Percentiles rank a stretch among this genome's conserved stretches.
Evolutionary conservation across 225 moss, liverwort and hornwort species (phyloP).

Genomic region (Pseudoscleropodium purum): DNA sequence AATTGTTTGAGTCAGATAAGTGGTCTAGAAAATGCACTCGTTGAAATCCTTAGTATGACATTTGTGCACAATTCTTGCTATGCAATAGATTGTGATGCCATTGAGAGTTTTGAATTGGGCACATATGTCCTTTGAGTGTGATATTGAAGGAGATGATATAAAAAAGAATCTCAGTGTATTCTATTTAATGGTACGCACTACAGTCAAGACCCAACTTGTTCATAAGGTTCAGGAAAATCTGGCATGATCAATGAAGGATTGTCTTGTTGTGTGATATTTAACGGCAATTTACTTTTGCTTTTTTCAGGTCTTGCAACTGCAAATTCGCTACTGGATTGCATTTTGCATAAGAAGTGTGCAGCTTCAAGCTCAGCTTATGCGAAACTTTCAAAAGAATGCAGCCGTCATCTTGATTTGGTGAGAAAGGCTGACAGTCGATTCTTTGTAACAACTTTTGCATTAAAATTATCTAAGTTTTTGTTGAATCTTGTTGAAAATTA

Average conservation of each 20-base stretch:
- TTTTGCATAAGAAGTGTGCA: background rate
- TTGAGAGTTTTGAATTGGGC: background rate
- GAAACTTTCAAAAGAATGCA: background rate
- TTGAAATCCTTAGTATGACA: background rate
- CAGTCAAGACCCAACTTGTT: background rate
- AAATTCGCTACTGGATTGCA: conserved; percentile 6
- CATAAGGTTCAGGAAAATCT: background rate
- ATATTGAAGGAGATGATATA: too few relatives aligned
- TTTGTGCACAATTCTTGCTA: background rate
- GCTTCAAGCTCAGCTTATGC: background rate
- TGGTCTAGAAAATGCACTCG: background rate
- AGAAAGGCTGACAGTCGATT: background rate
- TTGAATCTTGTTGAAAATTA: background rate
- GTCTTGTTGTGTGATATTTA: background rate
- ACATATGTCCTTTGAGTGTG: background rate
- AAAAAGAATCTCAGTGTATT: background rate
- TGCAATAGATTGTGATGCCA: background rate
- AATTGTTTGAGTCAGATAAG: background rate
- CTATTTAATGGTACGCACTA: background rate
- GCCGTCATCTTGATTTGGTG: background rate
- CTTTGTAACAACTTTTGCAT: background rate
- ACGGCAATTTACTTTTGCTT: background rate
- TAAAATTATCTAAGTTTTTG: background rate
- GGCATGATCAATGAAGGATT: background rate
- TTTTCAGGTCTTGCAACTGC: background rate